Evolutionary conservation across 257 asterid species (phyloP), one percentile per base, ranked within the genome.

Genomic region (Solanum appendiculatum): DNA sequence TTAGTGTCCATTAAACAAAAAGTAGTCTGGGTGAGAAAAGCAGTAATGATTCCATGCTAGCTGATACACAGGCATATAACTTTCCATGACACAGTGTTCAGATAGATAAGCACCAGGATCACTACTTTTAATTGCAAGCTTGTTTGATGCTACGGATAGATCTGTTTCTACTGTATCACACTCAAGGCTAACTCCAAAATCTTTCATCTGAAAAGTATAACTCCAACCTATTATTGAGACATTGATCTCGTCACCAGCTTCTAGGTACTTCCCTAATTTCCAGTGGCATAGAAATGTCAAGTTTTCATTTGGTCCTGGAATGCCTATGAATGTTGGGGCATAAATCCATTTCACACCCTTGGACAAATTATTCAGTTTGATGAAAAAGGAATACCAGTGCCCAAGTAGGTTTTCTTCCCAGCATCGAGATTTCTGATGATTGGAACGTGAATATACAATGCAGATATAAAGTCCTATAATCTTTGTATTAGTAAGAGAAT

Each of bases 301-400:
- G 63, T 86, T 58, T 12, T 86, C 64, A 33, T 86, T 74, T 74
- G 60, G 51, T 36, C 88, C 88, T n/a, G 88, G 88, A 77, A 86
- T 37, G 77, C 85, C 88, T 34, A 75, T 86, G 58, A 73, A 86
- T 73, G 88, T 86, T 58, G 88, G 88, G 44, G 58, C 48, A n/a
- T 86, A 86, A 36, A 86, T 78, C 88, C 69, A 86, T 42, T 73
- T 86, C 29, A 51, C 51, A 2, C 77, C 77, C 31, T 60, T 86
- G 33, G 31, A 74, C 51, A 72, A 63, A 44, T 86, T 86, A 18
- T 40, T 48, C 31, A 74, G 37, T 75, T 64, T 86, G 42, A 86
- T 14, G 51, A 13, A 86, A 37, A 46, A 86, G 11, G 85, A 51
- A 77, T 73, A 73, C 85, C 63, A 86, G 72, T 68, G 37, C 39